These are phyloP conservation scores for Vaccinium darrowii DNA, from an alignment of 148 eudicot genomes.

Conservation along the genomic window DNA sequence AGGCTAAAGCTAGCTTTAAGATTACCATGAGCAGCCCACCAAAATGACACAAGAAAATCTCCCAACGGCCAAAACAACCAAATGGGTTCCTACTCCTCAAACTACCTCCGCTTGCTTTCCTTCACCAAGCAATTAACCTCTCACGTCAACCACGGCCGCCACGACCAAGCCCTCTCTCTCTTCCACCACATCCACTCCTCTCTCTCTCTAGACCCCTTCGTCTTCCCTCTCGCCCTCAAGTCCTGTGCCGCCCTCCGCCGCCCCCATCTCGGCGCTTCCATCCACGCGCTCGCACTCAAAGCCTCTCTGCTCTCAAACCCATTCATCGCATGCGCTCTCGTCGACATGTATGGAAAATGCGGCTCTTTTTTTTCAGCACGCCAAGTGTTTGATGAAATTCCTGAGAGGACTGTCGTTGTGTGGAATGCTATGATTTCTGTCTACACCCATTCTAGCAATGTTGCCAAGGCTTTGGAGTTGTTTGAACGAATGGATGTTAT, in stretches of 20 bases:
- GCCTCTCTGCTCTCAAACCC: constrained; percentile 41
- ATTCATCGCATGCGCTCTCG: constrained; percentile 42
- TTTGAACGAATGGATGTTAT: constrained; percentile 43
- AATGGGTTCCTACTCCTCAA: constrained; percentile 39
- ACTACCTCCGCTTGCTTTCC: constrained; percentile 40
- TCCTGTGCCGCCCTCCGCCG: constrained; percentile 40
- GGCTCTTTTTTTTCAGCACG: constrained; percentile 36
- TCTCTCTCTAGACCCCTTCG: constrained; percentile 42
- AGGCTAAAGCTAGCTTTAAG: too few species aligned
- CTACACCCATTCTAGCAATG: constrained; percentile 30
- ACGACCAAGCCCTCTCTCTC: constrained; percentile 43
- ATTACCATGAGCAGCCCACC: background rate
- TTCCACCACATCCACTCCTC: constrained; percentile 45
- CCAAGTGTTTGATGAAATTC: constrained; percentile 44
- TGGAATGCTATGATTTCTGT: constrained; percentile 59
- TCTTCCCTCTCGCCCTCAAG: constrained; percentile 56
- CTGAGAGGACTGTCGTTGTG: constrained; percentile 38
- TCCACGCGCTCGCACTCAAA: constrained; percentile 45
- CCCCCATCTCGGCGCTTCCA: constrained; percentile 28
- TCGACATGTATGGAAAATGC: constrained; percentile 50
- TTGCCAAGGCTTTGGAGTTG: constrained; percentile 34
- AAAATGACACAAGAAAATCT: background rate
- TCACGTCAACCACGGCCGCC: constrained; percentile 45
- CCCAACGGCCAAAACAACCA: background rate
- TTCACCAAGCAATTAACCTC: constrained; percentile 40